Evolutionary conservation across 2,329 filamentous ascomycete species (phyloP).

Genomic region (Whalleya microplaca): DNA sequence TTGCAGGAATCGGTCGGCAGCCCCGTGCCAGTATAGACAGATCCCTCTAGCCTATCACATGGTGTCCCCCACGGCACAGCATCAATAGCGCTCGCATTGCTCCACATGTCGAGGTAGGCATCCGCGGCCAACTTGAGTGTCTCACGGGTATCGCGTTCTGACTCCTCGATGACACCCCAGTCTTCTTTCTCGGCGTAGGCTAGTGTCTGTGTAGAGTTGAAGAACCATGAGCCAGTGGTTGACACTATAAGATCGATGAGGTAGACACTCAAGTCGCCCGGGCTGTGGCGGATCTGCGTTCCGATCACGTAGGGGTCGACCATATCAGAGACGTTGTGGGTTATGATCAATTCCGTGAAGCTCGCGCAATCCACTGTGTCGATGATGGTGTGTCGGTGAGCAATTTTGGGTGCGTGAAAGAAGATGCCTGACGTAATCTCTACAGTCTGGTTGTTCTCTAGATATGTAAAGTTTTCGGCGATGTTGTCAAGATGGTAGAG

Average conservation of each 20-base stretch:
- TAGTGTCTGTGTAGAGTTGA: constrained; percentile 41
- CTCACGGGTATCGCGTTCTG: constrained; percentile 32
- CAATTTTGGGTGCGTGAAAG: constrained; percentile 30
- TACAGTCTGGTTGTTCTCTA: constrained; percentile 36
- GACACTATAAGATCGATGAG: constrained; percentile 41
- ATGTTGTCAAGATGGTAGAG: constrained; percentile 23
- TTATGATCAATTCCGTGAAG: constrained; percentile 34
- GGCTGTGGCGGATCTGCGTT: constrained; percentile 39
- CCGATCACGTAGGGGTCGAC: constrained; percentile 38
- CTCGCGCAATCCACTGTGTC: constrained; percentile 39
- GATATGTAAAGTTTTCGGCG: constrained; percentile 33
- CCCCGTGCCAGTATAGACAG: constrained; percentile 32
- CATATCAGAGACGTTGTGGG: constrained; percentile 24
- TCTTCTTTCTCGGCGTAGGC: constrained; percentile 37
- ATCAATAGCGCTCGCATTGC: constrained; percentile 33
- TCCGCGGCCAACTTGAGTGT: constrained; percentile 38
- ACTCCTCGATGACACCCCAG: constrained; percentile 37
- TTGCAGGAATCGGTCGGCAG: constrained; percentile 33
- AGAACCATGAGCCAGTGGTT: constrained; percentile 41
- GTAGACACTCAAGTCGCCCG: constrained; percentile 28
- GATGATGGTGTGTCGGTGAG: constrained; percentile 35
- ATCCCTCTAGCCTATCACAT: constrained; percentile 38
- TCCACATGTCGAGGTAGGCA: constrained; percentile 43
- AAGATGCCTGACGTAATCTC: constrained; percentile 34
- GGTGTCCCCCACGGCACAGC: constrained; percentile 42